These are phyloP conservation scores for Rhizopogon salebrosus DNA, from an alignment of 768 basidiomycete genomes.

Conservation along the genomic window DNA sequence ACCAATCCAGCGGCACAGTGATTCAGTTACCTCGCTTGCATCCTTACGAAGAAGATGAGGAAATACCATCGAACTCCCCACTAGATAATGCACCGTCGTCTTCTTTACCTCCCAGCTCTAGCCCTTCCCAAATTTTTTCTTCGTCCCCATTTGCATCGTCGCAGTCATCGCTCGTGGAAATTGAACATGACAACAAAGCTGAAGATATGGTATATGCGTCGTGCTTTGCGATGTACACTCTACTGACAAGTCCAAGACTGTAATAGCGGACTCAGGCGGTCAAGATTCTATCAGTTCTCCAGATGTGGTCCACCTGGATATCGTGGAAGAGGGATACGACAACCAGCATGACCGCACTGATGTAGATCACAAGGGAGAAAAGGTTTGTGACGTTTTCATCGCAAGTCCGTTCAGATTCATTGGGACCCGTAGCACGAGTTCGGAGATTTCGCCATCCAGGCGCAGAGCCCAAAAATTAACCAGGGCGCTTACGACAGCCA, in stretches of 20 bases:
- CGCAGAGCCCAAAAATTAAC: not conserved
- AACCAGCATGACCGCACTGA: not conserved
- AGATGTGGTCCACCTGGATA: too few species aligned
- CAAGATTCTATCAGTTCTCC: not conserved
- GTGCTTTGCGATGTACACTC: not conserved
- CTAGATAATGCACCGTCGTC: constrained; percentile 9
- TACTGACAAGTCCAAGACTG: not conserved
- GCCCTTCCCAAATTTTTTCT: constrained; percentile 38
- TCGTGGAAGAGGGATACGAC: not conserved
- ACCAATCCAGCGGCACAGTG: not conserved
- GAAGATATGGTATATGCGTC: constrained; percentile 12
- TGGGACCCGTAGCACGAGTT: not conserved
- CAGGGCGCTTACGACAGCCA: too few species aligned
- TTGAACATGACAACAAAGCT: constrained; percentile 2
- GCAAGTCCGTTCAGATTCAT: not conserved
- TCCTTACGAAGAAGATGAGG: not conserved
- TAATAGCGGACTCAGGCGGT: not conserved
- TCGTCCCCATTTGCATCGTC: constrained; percentile 36
- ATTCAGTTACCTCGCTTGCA: not conserved
- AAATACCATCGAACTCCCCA: not conserved
- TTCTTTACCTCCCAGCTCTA: constrained; percentile 39
- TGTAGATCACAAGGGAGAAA: not conserved
- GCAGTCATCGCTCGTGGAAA: constrained; percentile 18
- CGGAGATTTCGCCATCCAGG: not conserved
- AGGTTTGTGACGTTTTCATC: not conserved